Evolutionary conservation across 176 grass and related monocot genomes (phyloP).

Genomic region (Juncus effusus): DNA sequence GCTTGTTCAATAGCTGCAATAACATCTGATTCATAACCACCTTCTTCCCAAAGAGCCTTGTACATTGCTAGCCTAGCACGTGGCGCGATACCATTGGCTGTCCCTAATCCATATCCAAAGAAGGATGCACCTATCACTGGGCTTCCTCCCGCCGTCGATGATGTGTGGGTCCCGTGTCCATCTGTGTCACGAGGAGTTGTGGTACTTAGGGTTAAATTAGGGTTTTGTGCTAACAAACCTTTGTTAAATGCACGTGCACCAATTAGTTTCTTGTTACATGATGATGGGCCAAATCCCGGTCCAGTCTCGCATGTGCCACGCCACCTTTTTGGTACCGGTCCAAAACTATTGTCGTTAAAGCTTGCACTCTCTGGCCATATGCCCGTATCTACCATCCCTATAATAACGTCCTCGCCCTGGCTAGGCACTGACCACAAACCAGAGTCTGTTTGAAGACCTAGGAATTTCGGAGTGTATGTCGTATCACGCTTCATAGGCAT

Average conservation of each 20-base stretch:
- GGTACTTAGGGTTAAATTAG: conserved; percentile 33
- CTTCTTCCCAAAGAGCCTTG: conserved; percentile 48
- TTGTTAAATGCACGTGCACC: conserved; percentile 62
- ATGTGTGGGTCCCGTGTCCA: conserved; percentile 70
- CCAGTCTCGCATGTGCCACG: conserved; percentile 54
- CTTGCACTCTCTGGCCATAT: conserved; percentile 88
- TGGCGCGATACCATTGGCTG: conserved; percentile 43
- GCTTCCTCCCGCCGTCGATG: conserved; percentile 53
- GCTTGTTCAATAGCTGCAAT: conserved; percentile 57
- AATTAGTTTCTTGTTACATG: conserved; percentile 80
- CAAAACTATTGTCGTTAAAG: conserved; percentile 52
- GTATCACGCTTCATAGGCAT: conserved; percentile 43
- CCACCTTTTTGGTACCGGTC: conserved; percentile 48
- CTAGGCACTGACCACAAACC: conserved; percentile 40
- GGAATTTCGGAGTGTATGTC: conserved; percentile 73
- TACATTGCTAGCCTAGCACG: conserved; percentile 66
- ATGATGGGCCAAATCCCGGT: conserved; percentile 28
- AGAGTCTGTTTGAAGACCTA: conserved; percentile 23
- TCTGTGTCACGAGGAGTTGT: conserved; percentile 53
- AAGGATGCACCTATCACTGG: conserved; percentile 40
- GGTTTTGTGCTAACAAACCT: conserved; percentile 39
- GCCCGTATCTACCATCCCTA: conserved; percentile 66
- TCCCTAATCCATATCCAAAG: conserved; percentile 55
- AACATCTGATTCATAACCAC: conserved; percentile 42
- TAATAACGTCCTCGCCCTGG: conserved; percentile 60